Conservation (phyloP, 139 green algal genomes). For the Ettlia oleoabundans region DNA sequence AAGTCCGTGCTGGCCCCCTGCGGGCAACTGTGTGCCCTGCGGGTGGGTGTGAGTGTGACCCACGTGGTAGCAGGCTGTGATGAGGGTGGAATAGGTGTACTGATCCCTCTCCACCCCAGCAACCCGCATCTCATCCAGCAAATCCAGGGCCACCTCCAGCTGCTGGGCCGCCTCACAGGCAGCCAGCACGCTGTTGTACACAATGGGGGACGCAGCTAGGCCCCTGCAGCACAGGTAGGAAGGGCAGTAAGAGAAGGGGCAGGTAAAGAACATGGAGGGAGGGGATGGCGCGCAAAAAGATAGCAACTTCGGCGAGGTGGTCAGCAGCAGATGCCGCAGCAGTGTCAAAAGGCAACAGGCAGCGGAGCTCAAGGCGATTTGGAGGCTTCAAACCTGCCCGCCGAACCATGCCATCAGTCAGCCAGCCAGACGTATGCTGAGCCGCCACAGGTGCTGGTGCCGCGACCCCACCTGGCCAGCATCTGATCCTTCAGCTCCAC, state of each 20-base stretch:
- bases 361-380: too few species aligned
- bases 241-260: too few species aligned
- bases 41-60: background rate
- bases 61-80: slow-evolving; percentile 22
- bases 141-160: slow-evolving; percentile 31
- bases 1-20: too few species aligned
- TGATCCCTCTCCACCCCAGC: slow-evolving; percentile 16
- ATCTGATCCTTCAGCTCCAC: slow-evolving; percentile 29
- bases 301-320: too few species aligned
- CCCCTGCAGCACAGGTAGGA: background rate
- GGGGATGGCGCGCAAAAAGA: too few species aligned
- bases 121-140: slow-evolving; percentile 32
- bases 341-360: too few species aligned
- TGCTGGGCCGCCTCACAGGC: slow-evolving; percentile 32
- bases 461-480: background rate
- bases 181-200: slow-evolving; percentile 35
- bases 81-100: slow-evolving; percentile 36
- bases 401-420: too few species aligned
- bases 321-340: too few species aligned
- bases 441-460: background rate
- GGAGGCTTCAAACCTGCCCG: too few species aligned
- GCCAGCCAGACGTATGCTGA: too few species aligned
- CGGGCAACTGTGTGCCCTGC: background rate
- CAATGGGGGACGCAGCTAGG: background rate
- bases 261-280: too few species aligned